Evolutionary conservation across 768 basidiomycete genomes (phyloP).

Genomic region (Naganishia onofrii): DNA sequence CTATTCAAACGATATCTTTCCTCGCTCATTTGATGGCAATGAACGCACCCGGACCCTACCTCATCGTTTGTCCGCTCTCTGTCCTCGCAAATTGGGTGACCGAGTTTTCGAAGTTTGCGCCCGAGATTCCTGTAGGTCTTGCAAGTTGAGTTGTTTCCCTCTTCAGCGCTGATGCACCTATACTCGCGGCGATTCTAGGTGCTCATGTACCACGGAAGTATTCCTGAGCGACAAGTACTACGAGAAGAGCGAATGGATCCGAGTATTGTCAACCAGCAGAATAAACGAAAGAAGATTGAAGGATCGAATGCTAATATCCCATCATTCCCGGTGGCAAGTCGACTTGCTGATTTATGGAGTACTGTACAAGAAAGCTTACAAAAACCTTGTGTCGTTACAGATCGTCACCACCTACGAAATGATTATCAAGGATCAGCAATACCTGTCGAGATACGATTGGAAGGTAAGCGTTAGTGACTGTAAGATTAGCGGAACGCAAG

Average conservation of each 20-base stretch:
- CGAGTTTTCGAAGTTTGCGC: slow-evolving; percentile 82
- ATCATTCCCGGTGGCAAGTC: slow-evolving; percentile 67
- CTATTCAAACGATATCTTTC: slow-evolving; percentile 91
- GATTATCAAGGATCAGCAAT: slow-evolving; percentile 74
- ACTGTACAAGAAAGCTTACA: neutral
- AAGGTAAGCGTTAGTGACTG: slow-evolving; percentile 34
- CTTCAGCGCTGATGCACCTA: slow-evolving; percentile 13
- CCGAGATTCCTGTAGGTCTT: slow-evolving; percentile 59
- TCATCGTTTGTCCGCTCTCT: slow-evolving; percentile 88
- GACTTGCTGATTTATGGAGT: neutral
- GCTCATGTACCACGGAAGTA: slow-evolving; percentile 84
- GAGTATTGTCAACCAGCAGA: neutral
- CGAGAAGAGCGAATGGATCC: slow-evolving; percentile 50
- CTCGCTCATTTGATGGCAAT: slow-evolving; percentile 82
- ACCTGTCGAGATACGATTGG: slow-evolving; percentile 63
- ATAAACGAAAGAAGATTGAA: slow-evolving; percentile 19
- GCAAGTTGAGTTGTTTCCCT: neutral
- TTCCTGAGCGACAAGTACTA: slow-evolving; percentile 74
- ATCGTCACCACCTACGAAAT: slow-evolving; percentile 86
- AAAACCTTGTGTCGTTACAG: neutral
- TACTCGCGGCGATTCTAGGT: slow-evolving; percentile 60
- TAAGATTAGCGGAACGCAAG: neutral
- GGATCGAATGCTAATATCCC: slow-evolving; percentile 42
- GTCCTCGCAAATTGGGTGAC: slow-evolving; percentile 88
- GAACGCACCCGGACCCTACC: slow-evolving; percentile 68